Evolutionary conservation across 495 filamentous ascomycete genomes (phyloP), one percentile per base, ranked within the genome.

Genomic region (Neurospora hispaniola): DNA sequence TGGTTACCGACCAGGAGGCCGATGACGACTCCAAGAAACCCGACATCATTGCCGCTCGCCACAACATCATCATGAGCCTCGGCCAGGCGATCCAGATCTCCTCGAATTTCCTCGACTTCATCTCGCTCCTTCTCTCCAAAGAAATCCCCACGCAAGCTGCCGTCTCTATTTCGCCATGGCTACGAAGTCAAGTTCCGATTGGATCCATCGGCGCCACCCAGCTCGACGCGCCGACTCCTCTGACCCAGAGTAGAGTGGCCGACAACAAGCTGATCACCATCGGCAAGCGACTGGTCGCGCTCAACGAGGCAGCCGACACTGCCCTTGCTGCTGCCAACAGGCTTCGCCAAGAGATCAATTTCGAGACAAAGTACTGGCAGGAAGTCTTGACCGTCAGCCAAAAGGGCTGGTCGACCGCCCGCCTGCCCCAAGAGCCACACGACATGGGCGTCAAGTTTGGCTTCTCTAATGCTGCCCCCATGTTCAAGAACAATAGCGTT

Each of bases 321-420:
- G 84, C 97, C 27, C 82, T 94, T n/a, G 85, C 87, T 12, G 89
- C 93, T 14, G 92, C 92, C 0, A 84, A 87, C 42, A 86, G 91
- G 69, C 82, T 99, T 9, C 89, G 93, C 73, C 84, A 85, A 5
- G 94, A 97, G 77, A 90, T 96, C 40, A 82, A 85, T 42, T 86
- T 88, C 14, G 96, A 99, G 80, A 89, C 89, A 2, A 90, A 87
- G 74, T 98, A 97, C 81, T 99, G 96, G 96, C 85, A 90, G 69
- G 89, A 97, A 76, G 87, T 97, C 1, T 80, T 97, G 41, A 88
- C 89, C 27, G 87, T 98, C 39, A 92, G 90, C 74, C 88, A 94
- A 59, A 89, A 90, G 40, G 93, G 94, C 4, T 99, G 96, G 95
- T 88, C 92, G 35, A 78, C 97, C 9, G 93, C 88, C 75, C 85